phyloP scores from a whole-genome alignment of 345 rosid genomes.

The Hypericum perforatum region DNA sequence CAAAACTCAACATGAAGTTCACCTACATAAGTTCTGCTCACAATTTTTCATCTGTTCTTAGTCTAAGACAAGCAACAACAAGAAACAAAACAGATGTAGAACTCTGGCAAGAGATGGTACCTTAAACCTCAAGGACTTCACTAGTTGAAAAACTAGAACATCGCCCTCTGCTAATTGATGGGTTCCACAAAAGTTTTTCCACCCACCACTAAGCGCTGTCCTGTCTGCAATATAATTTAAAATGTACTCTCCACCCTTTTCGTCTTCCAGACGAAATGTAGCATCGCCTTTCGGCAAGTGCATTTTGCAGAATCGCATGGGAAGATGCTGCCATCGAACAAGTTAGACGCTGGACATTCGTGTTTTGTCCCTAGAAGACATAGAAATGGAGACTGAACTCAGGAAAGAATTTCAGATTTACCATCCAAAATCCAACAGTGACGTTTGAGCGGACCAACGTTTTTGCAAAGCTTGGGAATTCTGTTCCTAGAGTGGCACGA shows the following conservation, averaged over 20 bases:
- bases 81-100: not conserved
- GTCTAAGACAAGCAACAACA: not conserved
- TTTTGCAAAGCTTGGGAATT: slow-evolving; percentile 15
- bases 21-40: too few relatives aligned
- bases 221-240: slow-evolving; percentile 13
- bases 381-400: slow-evolving; percentile 10
- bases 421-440: slow-evolving; percentile 24
- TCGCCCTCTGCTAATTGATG: slow-evolving; percentile 16
- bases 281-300: slow-evolving; percentile 22
- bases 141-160: slow-evolving; percentile 21
- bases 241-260: slow-evolving; percentile 2
- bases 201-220: slow-evolving; percentile 18
- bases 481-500: slow-evolving; percentile 5
- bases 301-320: not conserved
- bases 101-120: slow-evolving; percentile 3
- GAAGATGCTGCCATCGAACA: not conserved
- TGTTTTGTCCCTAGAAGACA: slow-evolving; percentile 12
- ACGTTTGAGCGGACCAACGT: slow-evolving; percentile 17
- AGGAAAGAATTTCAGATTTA: slow-evolving; percentile 6
- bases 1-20: too few relatives aligned
- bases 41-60: too few relatives aligned
- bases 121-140: slow-evolving; percentile 20
- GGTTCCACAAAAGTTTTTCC: slow-evolving; percentile 17
- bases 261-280: slow-evolving; percentile 16
- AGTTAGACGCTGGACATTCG: not conserved